Base-by-base conservation (phyloP, 805 yeast genomes). In the Kodamaea jinghongensis region DNA sequence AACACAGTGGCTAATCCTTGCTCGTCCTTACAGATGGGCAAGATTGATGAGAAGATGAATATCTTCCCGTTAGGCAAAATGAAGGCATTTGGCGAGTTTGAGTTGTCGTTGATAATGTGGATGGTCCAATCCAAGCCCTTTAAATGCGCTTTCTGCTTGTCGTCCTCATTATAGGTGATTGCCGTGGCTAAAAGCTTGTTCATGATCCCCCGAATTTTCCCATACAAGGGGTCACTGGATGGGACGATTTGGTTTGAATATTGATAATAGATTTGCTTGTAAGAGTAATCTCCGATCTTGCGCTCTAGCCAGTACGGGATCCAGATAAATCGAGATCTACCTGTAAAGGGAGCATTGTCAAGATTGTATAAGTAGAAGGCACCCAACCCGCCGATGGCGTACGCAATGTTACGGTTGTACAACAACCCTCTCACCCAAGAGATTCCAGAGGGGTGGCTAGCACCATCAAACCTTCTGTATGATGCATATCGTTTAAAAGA, bases 41-140 rank as follows among this genome's bases (percentile, higher is more conserved):
- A 57, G 29, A 93, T 86, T 7, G 86, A 78, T 33, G 83, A 72
- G 55, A 86, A 87, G 13, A 93, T 89, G 63, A 93, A 93, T 31
- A 93, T 96, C 60, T 90, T 90, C 5, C 99, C 99, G 45, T 93
- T 91, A 14, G 98, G 98, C 26, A 93, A 69, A 13, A 93, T 96
- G 63, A 93, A 91, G 1, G 99, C 99, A 63, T 93, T 93, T 2
- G 99, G 98, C 11, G 95, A 90, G 2, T 83, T 78, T 42, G 79
- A 83, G 46, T 83, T 76, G 14, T 87, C 82, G 31, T 56, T 51
- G 32, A 69, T 52, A 15, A 93, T 85, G 56, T 87, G 87, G 20
- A 93, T 78, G 47, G 76, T 68, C 98, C 99, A 93, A 30, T 81
- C 71, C 47, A 49, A 67, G 58, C 47, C 55, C 51, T 56, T 64